Conservation (phyloP, 306 rosid species). For the Vigna angularis region DNA sequence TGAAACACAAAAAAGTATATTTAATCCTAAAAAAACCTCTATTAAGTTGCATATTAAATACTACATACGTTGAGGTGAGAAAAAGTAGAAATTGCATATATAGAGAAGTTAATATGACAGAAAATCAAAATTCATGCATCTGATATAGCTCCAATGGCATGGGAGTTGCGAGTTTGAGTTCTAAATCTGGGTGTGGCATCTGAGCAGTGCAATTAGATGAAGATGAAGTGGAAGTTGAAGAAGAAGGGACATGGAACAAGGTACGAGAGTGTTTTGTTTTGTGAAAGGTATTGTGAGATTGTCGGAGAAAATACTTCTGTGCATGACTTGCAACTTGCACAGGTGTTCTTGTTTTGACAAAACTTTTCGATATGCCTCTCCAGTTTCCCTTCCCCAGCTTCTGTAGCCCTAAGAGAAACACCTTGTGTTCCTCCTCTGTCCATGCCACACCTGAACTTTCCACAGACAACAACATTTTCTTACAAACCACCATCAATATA, state of each 20-base stretch:
- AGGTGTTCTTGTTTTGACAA: slow-evolving; percentile 86
- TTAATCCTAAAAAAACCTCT: too few species aligned
- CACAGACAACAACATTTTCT: too few species aligned
- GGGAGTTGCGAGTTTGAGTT: slow-evolving; percentile 75
- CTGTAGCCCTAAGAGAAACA: slow-evolving; percentile 77
- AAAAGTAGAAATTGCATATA: neutral
- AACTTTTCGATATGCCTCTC: slow-evolving; percentile 83
- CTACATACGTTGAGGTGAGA: neutral
- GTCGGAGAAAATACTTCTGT: slow-evolving; percentile 79
- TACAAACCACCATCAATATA: too few species aligned
- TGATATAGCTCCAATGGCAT: slow-evolving; percentile 46
- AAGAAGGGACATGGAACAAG: slow-evolving; percentile 47
- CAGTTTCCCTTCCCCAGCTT: slow-evolving; percentile 91
- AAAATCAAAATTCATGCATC: neutral
- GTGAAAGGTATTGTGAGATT: slow-evolving; percentile 40
- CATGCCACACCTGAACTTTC: slow-evolving; percentile 70
- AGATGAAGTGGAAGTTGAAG: neutral
- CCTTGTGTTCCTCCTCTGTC: slow-evolving; percentile 84
- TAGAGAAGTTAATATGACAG: neutral
- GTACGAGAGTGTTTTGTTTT: slow-evolving; percentile 63
- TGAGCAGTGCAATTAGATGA: slow-evolving; percentile 28
- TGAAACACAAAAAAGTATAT: too few species aligned
- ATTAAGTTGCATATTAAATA: too few species aligned
- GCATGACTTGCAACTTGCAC: slow-evolving; percentile 97
- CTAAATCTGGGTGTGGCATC: slow-evolving; percentile 57